Conservation (phyloP, 441 rosid genomes). For the Croton laevigatus region DNA sequence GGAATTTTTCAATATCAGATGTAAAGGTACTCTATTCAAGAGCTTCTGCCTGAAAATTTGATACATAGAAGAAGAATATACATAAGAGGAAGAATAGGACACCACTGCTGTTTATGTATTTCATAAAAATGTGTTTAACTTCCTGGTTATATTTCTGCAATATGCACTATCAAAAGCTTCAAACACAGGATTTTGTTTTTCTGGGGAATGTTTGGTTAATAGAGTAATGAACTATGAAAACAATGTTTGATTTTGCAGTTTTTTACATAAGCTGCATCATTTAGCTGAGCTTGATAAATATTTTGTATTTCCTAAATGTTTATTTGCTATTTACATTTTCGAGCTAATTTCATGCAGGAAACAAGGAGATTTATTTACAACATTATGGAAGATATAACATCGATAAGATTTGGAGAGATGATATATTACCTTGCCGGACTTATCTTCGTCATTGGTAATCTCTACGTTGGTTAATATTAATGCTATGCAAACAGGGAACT, state of each 20-base stretch:
- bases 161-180: background rate
- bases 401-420: slow-evolving; percentile 82
- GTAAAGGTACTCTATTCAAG: slow-evolving; percentile 51
- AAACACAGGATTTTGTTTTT: background rate
- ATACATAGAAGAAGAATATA: background rate
- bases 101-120: slow-evolving; percentile 5
- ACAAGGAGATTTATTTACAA: slow-evolving; percentile 64
- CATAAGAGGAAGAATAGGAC: background rate
- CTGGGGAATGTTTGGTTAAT: no score
- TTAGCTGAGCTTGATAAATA: background rate
- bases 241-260: background rate
- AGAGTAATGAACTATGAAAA: background rate
- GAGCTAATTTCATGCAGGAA: slow-evolving; percentile 45
- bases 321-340: background rate
- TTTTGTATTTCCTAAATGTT: background rate
- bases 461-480: background rate
- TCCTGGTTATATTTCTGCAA: slow-evolving; percentile 3
- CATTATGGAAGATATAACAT: slow-evolving; percentile 68
- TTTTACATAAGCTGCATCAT: background rate
- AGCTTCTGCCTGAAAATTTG: background rate
- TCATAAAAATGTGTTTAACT: background rate
- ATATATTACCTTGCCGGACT: slow-evolving; percentile 81
- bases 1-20: slow-evolving; percentile 72
- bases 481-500: background rate
- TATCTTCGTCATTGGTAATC: slow-evolving; percentile 89